A percentile compares a stretch with the other conserved stretches of the same genome.
These are phyloP conservation scores for Hamamelis virginiana DNA, from an alignment of 164 flowering plant genomes.

Conservation along the genomic window DNA sequence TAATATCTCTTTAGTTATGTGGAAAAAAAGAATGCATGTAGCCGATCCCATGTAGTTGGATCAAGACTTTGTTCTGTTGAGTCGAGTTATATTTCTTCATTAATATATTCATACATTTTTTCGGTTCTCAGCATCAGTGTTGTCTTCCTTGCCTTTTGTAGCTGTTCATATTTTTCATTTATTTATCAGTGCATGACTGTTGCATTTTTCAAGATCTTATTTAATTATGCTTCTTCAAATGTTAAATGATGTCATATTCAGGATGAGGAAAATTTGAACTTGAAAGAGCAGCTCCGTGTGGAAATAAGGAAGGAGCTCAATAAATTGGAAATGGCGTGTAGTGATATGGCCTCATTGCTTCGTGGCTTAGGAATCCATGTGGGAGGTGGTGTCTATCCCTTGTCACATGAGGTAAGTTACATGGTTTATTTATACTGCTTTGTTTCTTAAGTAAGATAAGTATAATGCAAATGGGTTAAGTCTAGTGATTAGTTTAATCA, in stretches of 20 bases:
- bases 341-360: slow-evolving; percentile 78
- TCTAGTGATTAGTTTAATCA: not conserved
- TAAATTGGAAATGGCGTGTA: slow-evolving; percentile 46
- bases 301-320: slow-evolving; percentile 58
- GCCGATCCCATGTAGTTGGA: no score
- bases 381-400: slow-evolving; percentile 46
- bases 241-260: slow-evolving; percentile 26
- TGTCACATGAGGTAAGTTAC: slow-evolving; percentile 52
- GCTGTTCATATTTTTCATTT: not conserved
- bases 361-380: slow-evolving; percentile 68
- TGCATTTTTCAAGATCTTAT: not conserved
- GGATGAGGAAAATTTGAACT: slow-evolving; percentile 72
- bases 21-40: no score
- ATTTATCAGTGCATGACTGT: not conserved
- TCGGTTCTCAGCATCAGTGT: not conserved
- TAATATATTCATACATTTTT: not conserved
- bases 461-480: not conserved
- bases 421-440: not conserved
- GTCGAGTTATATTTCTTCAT: no score
- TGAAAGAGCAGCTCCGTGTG: slow-evolving; percentile 72
- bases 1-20: no score
- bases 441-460: not conserved
- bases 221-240: not conserved
- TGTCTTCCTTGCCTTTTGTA: not conserved
- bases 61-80: no score